Percentiles rank a stretch among this genome's conserved stretches.
These are phyloP conservation scores for Carallia brachiata DNA, from an alignment of 345 rosid species.

Conservation along the genomic window DNA sequence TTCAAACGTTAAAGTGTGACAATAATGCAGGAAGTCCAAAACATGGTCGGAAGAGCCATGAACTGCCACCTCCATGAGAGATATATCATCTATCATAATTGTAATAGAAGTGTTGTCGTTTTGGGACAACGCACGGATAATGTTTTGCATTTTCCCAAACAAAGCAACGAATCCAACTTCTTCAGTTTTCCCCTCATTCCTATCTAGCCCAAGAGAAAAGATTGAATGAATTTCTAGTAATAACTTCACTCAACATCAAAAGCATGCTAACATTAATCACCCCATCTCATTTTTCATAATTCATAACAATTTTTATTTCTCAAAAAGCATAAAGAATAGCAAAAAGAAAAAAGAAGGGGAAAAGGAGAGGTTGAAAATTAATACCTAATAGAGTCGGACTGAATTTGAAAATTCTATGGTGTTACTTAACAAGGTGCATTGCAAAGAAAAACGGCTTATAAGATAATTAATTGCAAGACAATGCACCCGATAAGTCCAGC, in stretches of 20 bases:
- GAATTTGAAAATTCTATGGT: no score
- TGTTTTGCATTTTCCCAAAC: slow-evolving; percentile 52
- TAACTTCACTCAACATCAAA: not conserved
- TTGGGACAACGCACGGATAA: slow-evolving; percentile 40
- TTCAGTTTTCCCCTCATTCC: slow-evolving; percentile 32
- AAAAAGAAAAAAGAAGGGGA: not conserved
- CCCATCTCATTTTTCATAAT: not conserved
- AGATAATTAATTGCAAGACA: no score
- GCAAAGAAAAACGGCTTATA: no score
- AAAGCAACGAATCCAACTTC: slow-evolving; percentile 47
- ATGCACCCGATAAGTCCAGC: not conserved
- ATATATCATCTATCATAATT: slow-evolving; percentile 81
- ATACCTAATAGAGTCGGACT: not conserved
- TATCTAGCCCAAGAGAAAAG: slow-evolving; percentile 36
- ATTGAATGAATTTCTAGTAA: slow-evolving; percentile 4
- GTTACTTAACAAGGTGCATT: no score
- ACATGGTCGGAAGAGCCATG: slow-evolving; percentile 58
- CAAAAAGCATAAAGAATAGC: not conserved
- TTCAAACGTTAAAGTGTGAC: slow-evolving; percentile 69
- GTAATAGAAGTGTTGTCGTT: slow-evolving; percentile 43
- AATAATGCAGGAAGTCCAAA: slow-evolving; percentile 78
- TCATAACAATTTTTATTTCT: not conserved
- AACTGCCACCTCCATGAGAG: slow-evolving; percentile 79
- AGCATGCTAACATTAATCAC: slow-evolving; percentile 3
- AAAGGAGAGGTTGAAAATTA: not conserved